Base-by-base conservation (phyloP, 1,139 yeast species). In the Hyphopichia khmerensis region DNA sequence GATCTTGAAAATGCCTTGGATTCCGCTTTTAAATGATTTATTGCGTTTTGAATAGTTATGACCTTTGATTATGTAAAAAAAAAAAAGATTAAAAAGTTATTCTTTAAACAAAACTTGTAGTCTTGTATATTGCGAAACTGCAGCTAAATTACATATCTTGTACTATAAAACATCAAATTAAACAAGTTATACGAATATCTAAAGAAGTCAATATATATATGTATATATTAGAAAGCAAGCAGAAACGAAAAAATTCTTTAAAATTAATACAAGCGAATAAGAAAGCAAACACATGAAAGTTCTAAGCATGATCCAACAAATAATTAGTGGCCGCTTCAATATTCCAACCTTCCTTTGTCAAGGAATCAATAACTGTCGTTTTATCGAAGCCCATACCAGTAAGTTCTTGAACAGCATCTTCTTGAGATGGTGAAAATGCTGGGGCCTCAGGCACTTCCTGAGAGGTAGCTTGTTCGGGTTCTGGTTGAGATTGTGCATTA, bases 371-470 rank as follows among this genome's bases (percentile, higher is more conserved):
- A 1, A 93, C 89, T 44, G 82, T 83, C 1, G 70, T 68, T 46
- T 77, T 75, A 31, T 80, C 79, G 60, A 91, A 91, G 2, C 98
- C 98, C 97, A 91, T 91, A 32, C 93, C 91, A 18, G 82, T 80
- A 49, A 91, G 71, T 60, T 89, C 96, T 49, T 83, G 85, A 31
- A 88, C 71, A 37, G 63, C 55, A 26, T 47, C 53, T 26, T 55
- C 43, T 24, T 56, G 52, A 2, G 40, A 30, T 7, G 48, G 32
- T 30, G 18, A 29, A 34, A 36, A 14, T 4, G n/a, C 21, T 6
- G 24, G 14, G 10, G 36, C 19, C 13, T 35, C 16, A 19, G 27
- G 29, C 3, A 36, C 10, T 14, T 24, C 24, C 2, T 33, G 29
- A n/a, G 26, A 35, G 27, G 40, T 17, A 14, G 34, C 35, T 8